Percentiles rank a stretch among this genome's conserved stretches.
phyloP scores from a whole-genome alignment of 495 filamentous ascomycete genomes.

The Penicillium maclennaniae region DNA sequence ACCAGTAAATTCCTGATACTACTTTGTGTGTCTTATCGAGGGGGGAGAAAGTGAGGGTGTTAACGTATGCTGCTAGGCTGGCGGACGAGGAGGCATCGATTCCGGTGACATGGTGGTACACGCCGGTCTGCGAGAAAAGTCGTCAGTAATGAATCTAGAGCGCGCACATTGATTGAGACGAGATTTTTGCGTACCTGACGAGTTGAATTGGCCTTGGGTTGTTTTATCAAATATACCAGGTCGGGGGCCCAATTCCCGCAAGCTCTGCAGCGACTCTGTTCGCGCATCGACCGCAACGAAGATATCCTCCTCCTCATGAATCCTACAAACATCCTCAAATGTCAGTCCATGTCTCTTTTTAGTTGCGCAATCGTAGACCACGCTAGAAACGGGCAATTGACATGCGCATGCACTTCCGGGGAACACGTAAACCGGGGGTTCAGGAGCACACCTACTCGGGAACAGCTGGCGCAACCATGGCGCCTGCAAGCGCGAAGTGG shows the following conservation, averaged over 20 bases:
- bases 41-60: constrained; percentile 87
- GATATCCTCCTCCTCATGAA: constrained; percentile 81
- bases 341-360: constrained; percentile 17
- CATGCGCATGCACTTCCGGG: constrained; percentile 26
- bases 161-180: not conserved
- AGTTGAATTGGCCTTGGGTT: constrained; percentile 55
- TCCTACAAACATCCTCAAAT: constrained; percentile 46
- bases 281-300: constrained; percentile 85
- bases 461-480: constrained; percentile 85
- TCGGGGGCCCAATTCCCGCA: constrained; percentile 95
- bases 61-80: constrained; percentile 95
- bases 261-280: constrained; percentile 74
- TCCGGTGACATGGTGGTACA: constrained; percentile 98
- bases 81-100: constrained; percentile 97
- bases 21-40: constrained; percentile 87
- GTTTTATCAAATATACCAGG: constrained; percentile 90
- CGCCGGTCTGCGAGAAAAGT: constrained; percentile 59
- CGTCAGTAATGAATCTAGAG: constrained; percentile 1
- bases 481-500: constrained; percentile 32
- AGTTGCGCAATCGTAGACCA: constrained; percentile 7
- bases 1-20: constrained; percentile 92
- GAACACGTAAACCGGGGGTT: constrained; percentile 33
- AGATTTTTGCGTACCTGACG: constrained; percentile 39
- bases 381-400: constrained; percentile 14
- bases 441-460: constrained; percentile 67